Evolutionary conservation across 768 basidiomycete species (phyloP).

Genomic region (Kwoniella pini): DNA sequence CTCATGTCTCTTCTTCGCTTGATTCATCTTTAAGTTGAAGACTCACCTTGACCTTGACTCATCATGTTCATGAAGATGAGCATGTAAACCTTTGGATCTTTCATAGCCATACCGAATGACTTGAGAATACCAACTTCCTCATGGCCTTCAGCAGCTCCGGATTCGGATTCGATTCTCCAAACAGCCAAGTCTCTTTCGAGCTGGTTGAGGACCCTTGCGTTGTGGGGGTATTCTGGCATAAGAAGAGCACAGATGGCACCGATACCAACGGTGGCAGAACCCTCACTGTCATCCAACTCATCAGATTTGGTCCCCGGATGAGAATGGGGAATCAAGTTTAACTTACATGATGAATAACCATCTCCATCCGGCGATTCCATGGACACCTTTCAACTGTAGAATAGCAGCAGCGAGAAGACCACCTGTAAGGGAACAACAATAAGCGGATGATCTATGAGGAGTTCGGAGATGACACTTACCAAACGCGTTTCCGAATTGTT

Average conservation of each 20-base stretch:
- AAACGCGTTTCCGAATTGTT: conserved; percentile 49
- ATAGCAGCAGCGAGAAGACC: conserved; percentile 44
- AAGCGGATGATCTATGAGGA: no score
- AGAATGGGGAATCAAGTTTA: no score
- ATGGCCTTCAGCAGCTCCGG: conserved; percentile 26
- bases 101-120: conserved; percentile 11
- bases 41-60: conserved; percentile 15
- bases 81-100: conserved; percentile 26
- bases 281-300: neutral
- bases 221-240: conserved; percentile 34
- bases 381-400: conserved; percentile 30
- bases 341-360: conserved; percentile 38
- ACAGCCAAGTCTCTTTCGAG: conserved; percentile 31
- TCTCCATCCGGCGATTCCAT: conserved; percentile 48
- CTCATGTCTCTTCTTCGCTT: no score
- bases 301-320: neutral
- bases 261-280: conserved; percentile 20
- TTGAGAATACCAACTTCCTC: conserved; percentile 9
- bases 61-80: conserved; percentile 27
- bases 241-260: conserved; percentile 15
- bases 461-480: conserved; percentile 6
- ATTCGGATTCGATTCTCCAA: conserved; percentile 29
- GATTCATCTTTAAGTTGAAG: no score
- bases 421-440: no score
- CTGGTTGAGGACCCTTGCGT: conserved; percentile 27